These are phyloP conservation scores for Debaryomyces castellii DNA, from an alignment of 805 yeast genomes.

Conservation along the genomic window DNA sequence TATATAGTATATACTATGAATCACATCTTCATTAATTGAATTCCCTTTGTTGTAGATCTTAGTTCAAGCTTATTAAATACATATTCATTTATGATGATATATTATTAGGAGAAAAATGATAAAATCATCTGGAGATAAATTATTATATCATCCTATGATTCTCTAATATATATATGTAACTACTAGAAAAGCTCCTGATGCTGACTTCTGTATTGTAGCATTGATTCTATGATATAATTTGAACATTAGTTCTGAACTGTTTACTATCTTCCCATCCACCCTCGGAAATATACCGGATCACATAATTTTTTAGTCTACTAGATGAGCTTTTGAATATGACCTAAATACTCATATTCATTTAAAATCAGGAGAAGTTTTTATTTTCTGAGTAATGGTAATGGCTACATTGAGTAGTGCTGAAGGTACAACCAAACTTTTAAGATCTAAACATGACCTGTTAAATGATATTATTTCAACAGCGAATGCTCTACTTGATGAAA, in stretches of 20 bases:
- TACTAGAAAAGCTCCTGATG: no score
- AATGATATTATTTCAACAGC: conserved; percentile 40
- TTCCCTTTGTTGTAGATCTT: not conserved
- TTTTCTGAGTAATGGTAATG: conserved; percentile 1
- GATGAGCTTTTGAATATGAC: no score
- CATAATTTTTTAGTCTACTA: not conserved
- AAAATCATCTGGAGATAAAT: no score
- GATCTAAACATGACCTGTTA: conserved; percentile 50
- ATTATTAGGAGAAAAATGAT: no score
- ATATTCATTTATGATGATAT: no score
- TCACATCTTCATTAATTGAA: not conserved
- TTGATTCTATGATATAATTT: no score
- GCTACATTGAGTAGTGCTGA: conserved; percentile 32
- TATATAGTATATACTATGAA: not conserved
- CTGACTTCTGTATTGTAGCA: no score
- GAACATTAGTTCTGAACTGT: no score
- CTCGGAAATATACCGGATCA: not conserved
- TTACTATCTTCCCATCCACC: no score
- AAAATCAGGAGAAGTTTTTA: not conserved
- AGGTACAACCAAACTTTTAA: conserved; percentile 53
- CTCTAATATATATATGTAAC: no score
- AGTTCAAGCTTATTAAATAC: no score
- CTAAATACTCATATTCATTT: not conserved
- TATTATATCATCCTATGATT: no score
- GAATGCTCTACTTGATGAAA: conserved; percentile 29